Percentiles rank a stretch among this genome's conserved stretches.
These are phyloP conservation scores for Sugiyamaella chiloensis DNA, from an alignment of 805 yeast genomes.

Conservation along the genomic window DNA sequence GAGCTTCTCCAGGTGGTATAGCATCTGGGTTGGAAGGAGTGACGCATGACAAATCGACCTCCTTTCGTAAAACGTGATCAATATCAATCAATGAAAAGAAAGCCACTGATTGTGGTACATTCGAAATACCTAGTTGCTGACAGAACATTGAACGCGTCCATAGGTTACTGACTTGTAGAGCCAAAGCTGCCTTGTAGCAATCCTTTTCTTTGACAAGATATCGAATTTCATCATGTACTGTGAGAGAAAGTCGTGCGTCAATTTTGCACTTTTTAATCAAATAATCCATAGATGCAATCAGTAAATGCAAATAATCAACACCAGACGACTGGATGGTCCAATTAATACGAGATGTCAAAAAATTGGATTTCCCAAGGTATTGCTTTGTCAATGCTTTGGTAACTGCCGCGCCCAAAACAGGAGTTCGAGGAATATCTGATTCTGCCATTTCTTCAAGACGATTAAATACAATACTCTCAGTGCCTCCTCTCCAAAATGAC, in stretches of 20 bases:
- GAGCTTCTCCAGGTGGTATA: slow-evolving; percentile 75
- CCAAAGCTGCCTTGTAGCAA: slow-evolving; percentile 70
- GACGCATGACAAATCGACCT: slow-evolving; percentile 84
- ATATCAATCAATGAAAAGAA: slow-evolving; percentile 93
- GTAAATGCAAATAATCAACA: slow-evolving; percentile 87
- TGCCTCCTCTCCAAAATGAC: slow-evolving; percentile 64
- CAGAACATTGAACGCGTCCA: slow-evolving; percentile 98
- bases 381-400: slow-evolving; percentile 73
- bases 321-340: slow-evolving; percentile 99
- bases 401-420: slow-evolving; percentile 89
- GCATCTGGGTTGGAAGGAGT: slow-evolving; percentile 81
- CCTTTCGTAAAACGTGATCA: slow-evolving; percentile 84
- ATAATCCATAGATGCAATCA: slow-evolving; percentile 85
- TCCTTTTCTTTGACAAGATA: slow-evolving; percentile 73
- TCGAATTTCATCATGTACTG: slow-evolving; percentile 95
- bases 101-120: slow-evolving; percentile 92
- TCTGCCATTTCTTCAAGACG: slow-evolving; percentile 83
- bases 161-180: slow-evolving; percentile 81
- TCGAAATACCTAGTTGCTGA: slow-evolving; percentile 83
- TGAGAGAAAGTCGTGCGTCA: slow-evolving; percentile 73
- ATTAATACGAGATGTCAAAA: slow-evolving; percentile 85
- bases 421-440: slow-evolving; percentile 77
- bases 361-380: slow-evolving; percentile 58
- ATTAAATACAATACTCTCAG: slow-evolving; percentile 90
- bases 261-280: slow-evolving; percentile 59